phyloP scores from a whole-genome alignment of 768 basidiomycete species.

The Podaxis sp. region DNA sequence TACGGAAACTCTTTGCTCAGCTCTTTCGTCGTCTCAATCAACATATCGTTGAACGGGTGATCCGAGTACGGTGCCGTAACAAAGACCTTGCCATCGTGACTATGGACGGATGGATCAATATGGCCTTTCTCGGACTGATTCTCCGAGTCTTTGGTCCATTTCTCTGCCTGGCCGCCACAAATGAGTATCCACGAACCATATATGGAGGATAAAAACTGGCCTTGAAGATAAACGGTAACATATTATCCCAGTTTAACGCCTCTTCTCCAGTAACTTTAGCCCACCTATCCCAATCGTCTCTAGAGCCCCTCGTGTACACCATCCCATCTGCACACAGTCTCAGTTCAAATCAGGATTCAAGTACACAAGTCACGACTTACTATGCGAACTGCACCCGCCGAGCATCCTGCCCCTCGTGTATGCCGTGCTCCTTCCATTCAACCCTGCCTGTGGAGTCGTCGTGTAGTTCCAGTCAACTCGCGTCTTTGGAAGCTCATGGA shows the following conservation, averaged over 20 bases:
- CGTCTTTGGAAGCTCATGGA: slow-evolving; percentile 2
- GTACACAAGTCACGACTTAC: neutral
- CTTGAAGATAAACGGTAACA: slow-evolving; percentile 26
- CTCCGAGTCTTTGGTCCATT: slow-evolving; percentile 4
- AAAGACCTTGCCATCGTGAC: slow-evolving; percentile 7
- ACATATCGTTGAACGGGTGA: slow-evolving; percentile 13
- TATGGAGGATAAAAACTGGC: slow-evolving; percentile 10
- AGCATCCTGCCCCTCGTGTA: slow-evolving; percentile 13
- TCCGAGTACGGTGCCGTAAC: slow-evolving; percentile 1
- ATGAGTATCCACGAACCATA: neutral
- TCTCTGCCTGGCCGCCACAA: neutral
- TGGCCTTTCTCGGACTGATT: slow-evolving; percentile 14
- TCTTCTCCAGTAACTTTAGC: slow-evolving; percentile 27
- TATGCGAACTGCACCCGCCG: slow-evolving; percentile 17
- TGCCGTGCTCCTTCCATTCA: slow-evolving; percentile 9
- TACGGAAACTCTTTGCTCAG: slow-evolving; percentile 12
- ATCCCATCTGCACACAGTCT: slow-evolving; percentile 20
- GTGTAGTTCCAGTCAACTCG: slow-evolving; percentile 19
- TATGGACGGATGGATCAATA: slow-evolving; percentile 13
- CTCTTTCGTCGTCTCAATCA: slow-evolving; percentile 4
- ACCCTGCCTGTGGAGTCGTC: slow-evolving; percentile 9
- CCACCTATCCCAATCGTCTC: slow-evolving; percentile 32
- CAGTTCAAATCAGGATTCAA: neutral
- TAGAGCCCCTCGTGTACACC: slow-evolving; percentile 31
- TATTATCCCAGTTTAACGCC: slow-evolving; percentile 31